Evolutionary conservation across 2,329 filamentous ascomycete genomes (phyloP).

Genomic region (Cladosporium cucumerinum): DNA sequence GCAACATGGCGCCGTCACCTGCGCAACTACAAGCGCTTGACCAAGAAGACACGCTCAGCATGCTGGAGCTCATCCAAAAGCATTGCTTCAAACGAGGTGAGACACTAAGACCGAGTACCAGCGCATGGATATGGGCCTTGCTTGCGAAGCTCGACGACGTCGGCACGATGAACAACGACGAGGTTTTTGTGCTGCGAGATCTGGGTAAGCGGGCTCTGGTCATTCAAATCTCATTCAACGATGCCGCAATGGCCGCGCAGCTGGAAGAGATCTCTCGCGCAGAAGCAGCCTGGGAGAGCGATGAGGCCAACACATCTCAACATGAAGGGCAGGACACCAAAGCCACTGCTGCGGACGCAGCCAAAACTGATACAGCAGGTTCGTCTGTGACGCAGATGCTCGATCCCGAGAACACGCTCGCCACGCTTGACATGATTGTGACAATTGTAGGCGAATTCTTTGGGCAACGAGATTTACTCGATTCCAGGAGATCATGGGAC

Average conservation of each 20-base stretch:
- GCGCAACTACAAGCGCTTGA: slow-evolving; percentile 54
- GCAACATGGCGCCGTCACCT: slow-evolving; percentile 45
- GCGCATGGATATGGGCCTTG: slow-evolving; percentile 81
- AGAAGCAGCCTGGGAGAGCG: neutral
- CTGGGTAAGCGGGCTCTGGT: slow-evolving; percentile 67
- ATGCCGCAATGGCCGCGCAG: slow-evolving; percentile 27
- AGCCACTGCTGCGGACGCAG: slow-evolving; percentile 9
- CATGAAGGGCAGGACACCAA: slow-evolving; percentile 3
- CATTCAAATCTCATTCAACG: slow-evolving; percentile 28
- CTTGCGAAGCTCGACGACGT: slow-evolving; percentile 66
- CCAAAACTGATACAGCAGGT: slow-evolving; percentile 14
- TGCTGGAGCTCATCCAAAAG: slow-evolving; percentile 54
- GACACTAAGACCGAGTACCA: slow-evolving; percentile 62
- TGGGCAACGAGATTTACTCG: slow-evolving; percentile 80
- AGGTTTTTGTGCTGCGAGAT: slow-evolving; percentile 73
- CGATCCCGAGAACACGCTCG: slow-evolving; percentile 37
- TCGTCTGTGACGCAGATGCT: slow-evolving; percentile 24
- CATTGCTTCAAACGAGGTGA: slow-evolving; percentile 61
- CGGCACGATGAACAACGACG: slow-evolving; percentile 70
- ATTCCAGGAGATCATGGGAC: slow-evolving; percentile 53
- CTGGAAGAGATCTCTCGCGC: slow-evolving; percentile 24
- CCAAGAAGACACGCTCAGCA: slow-evolving; percentile 61
- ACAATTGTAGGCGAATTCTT: slow-evolving; percentile 85
- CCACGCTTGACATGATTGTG: slow-evolving; percentile 89
- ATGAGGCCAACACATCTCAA: slow-evolving; percentile 1